Evolutionary conservation across 2,329 filamentous ascomycete genomes (phyloP), one percentile per base, ranked within the genome.

Genomic region (Fusarium oligoseptatum): DNA sequence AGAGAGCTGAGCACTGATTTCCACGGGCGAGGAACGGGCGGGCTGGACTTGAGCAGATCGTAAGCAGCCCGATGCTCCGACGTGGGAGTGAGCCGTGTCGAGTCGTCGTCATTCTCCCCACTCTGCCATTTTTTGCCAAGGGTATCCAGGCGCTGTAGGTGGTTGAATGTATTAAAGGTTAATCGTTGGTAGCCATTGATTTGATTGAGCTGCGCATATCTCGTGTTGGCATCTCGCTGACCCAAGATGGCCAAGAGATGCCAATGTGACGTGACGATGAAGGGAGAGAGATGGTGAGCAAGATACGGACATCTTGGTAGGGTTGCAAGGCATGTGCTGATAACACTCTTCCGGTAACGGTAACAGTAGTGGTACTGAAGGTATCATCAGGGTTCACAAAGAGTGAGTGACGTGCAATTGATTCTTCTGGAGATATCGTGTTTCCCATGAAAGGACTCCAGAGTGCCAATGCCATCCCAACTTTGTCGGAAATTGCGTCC

Each of bases 401-500:
- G 52, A 34, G 34, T 58, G 22, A 58, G 20, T 39, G 34, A 41
- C 55, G 34, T 41, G 20, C 24, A 27, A 27, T 58, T 58, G 55
- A 34, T 41, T 24, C 55, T 37, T 20, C 36, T 27, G 34, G 20
- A 15, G 34, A 27, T 37, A 58, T 58, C 20, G 48, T 52, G 48
- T 52, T 52, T 65, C 55, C 48, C 41, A 60, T 34, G 32, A 37
- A 39, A 39, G 27, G 24, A 65, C 41, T n/a, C 36, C 37, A 58
- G 4, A 65, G 27, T 58, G 43, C 56, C 52, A 58, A 64, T 45
- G 37, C 62, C 62, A 57, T 36, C 27, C 37, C 50, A 24, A 29
- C 29, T 48, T 17, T 32, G 12, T 63, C 76, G 76, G 76, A 78
- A 78, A 78, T 78, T 78, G 68, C 74, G 17, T 63, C 63, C 67